Conservation (phyloP, 192 early-diverging fungal genomes). For the Podila verticillata region DNA sequence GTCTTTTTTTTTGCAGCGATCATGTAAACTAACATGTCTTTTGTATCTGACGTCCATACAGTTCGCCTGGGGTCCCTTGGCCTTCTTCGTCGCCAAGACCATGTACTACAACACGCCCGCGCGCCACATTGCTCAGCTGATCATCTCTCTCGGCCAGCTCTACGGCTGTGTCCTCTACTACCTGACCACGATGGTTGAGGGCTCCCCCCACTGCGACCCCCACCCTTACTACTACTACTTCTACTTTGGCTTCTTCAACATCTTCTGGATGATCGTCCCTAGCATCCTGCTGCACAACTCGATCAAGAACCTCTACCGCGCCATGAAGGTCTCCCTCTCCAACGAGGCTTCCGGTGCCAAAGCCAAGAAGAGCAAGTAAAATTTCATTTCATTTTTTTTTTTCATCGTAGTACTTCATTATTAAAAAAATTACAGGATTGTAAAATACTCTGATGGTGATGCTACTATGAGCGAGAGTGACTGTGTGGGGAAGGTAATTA, state of each 20-base stretch:
- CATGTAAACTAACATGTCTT: not conserved
- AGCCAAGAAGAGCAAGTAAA: constrained; percentile 43
- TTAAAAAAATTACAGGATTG: not conserved
- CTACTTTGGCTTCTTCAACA: constrained; percentile 90
- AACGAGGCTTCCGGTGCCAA: constrained; percentile 50
- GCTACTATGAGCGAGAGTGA: not conserved
- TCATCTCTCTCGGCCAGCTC: constrained; percentile 75
- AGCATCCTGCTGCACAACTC: constrained; percentile 58
- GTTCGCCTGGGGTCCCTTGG: constrained; percentile 67
- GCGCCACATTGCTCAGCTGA: constrained; percentile 66
- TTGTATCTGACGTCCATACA: constrained; percentile 19
- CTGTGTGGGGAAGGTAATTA: not conserved
- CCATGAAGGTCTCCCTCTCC: constrained; percentile 61
- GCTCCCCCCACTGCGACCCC: constrained; percentile 72
- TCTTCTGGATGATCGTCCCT: constrained; percentile 85
- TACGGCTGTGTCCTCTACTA: constrained; percentile 90
- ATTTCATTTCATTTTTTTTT: not conserved
- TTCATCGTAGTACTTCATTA: not conserved
- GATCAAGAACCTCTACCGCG: constrained; percentile 59
- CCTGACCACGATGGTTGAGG: constrained; percentile 73
- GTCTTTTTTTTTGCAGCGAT: constrained; percentile 44
- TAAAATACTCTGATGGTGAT: not conserved
- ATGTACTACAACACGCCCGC: constrained; percentile 63
- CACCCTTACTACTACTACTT: constrained; percentile 88
- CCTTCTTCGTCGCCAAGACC: constrained; percentile 63